Base-by-base conservation (phyloP, 2,329 filamentous ascomycete species). In the Colletotrichum abscissum region DNA sequence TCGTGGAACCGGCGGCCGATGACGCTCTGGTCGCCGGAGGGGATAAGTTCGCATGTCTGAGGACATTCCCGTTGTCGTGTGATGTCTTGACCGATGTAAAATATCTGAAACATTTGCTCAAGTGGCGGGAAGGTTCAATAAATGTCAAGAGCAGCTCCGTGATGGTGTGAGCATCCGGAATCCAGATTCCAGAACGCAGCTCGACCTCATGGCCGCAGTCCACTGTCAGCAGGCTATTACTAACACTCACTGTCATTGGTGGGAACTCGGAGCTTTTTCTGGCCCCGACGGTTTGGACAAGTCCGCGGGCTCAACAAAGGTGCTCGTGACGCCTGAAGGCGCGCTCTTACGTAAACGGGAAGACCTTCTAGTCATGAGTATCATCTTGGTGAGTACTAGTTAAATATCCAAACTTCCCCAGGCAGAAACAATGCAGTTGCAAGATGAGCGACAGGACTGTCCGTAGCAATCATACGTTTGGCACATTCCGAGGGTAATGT, bases 1-100 rank as follows among this genome's bases (percentile, higher is more conserved):
- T 55, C 80, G 75, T 3, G 80, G 80, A n/a, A 81, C 74, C 0
- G 80, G 80, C 1, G 76, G 78, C 26, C 70, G 69, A 54, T 81
- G 80, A 24, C 79, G 77, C 8, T 76, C 65, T 1, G 80, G 80
- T 64, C 78, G 78, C 5, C 62, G 75, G 8, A 81, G 76, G 6
- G 80, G 78, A 58, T 81, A 80, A 7, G 69, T 76, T n/a, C 80
- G 78, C 5, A 35, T 16, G n/a, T 22, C 33, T 38, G 68, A 69
- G 26, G 63, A 16, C 63, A 67, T 42, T 8, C 16, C 14, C 38
- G 14, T 42, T 19, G 5, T 42, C 16, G 38, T 42, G 16, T 8
- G 16, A 19, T 19, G 8, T 42, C 38, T 19, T 19, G 38, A 19
- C 14, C 16, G 5, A 3, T 42, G 7, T 14, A 19, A 3, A 42